Evolutionary conservation across 2,329 filamentous ascomycete genomes (phyloP).

Genomic region (Mycosphaerella sp.): DNA sequence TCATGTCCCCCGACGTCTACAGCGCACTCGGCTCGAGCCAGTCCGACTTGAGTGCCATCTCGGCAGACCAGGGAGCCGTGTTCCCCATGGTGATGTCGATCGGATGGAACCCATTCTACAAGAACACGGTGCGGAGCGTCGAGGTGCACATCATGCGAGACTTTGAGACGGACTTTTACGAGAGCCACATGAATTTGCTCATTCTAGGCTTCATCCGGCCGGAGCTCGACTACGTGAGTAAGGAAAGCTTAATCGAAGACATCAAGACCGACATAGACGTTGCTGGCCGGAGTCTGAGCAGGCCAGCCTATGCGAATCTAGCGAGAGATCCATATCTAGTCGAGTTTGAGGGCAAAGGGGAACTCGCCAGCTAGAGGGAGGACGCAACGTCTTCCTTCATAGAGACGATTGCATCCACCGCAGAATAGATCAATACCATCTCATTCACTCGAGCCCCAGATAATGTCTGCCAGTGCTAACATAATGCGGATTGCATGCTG

Average conservation of each 20-base stretch:
- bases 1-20: constrained; percentile 20
- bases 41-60: constrained; percentile 6
- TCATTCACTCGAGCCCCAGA: too few relatives aligned
- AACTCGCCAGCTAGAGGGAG: constrained; percentile 26
- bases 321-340: constrained; percentile 42
- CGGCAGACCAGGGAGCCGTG: constrained; percentile 37
- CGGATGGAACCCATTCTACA: constrained; percentile 97
- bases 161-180: constrained; percentile 81
- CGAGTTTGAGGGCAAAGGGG: constrained; percentile 30
- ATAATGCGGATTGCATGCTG: background rate
- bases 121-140: constrained; percentile 77
- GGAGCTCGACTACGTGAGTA: constrained; percentile 78
- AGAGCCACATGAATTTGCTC: constrained; percentile 66
- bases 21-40: constrained; percentile 16
- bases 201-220: constrained; percentile 83
- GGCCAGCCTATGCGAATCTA: constrained; percentile 54
- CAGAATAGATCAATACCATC: too few relatives aligned
- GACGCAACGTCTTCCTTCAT: background rate
- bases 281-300: constrained; percentile 62
- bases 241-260: constrained; percentile 79
- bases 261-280: constrained; percentile 86
- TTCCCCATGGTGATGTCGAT: constrained; percentile 91
- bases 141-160: constrained; percentile 59
- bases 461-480: too few relatives aligned
- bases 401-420: too few relatives aligned